Conservation (phyloP, 148 eudicot species). For the Chenopodium quinoa region DNA sequence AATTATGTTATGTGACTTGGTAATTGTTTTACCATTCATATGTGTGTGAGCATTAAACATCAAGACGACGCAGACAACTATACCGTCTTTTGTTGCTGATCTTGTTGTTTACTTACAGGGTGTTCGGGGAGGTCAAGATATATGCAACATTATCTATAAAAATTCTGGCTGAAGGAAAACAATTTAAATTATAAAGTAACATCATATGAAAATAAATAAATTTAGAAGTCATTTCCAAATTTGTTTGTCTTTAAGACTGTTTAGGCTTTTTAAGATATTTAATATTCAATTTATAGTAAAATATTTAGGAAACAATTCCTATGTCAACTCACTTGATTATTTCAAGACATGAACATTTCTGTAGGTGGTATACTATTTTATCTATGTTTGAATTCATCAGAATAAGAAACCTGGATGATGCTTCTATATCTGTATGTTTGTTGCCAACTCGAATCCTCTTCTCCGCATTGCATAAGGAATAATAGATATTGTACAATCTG, state of each 20-base stretch:
- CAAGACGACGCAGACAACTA: not conserved
- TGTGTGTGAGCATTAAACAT: not conserved
- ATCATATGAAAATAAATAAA: not conserved
- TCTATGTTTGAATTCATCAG: conserved; percentile 27
- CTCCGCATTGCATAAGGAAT: conserved; percentile 18
- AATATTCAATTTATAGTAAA: not conserved
- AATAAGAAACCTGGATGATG: conserved; percentile 9
- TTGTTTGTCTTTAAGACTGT: not conserved
- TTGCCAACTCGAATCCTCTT: conserved; percentile 14
- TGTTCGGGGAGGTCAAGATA: not conserved
- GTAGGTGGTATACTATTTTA: not conserved
- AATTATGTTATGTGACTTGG: conserved; percentile 4
- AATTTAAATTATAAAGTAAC: not conserved
- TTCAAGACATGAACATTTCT: conserved; percentile 22
- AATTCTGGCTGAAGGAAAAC: not conserved
- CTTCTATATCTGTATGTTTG: conserved; percentile 19
- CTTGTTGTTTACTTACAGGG: not conserved
- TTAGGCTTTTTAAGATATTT: not conserved
- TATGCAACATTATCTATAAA: not conserved
- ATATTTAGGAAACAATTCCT: not conserved
- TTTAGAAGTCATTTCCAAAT: not conserved
- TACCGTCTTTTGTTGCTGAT: not conserved
- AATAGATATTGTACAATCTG: conserved; percentile 2
- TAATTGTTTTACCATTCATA: conserved; percentile 25
- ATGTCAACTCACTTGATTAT: conserved; percentile 22